Evolutionary conservation across 2,329 filamentous ascomycete species (phyloP).

Genomic region (Fusarium goolgardi): DNA sequence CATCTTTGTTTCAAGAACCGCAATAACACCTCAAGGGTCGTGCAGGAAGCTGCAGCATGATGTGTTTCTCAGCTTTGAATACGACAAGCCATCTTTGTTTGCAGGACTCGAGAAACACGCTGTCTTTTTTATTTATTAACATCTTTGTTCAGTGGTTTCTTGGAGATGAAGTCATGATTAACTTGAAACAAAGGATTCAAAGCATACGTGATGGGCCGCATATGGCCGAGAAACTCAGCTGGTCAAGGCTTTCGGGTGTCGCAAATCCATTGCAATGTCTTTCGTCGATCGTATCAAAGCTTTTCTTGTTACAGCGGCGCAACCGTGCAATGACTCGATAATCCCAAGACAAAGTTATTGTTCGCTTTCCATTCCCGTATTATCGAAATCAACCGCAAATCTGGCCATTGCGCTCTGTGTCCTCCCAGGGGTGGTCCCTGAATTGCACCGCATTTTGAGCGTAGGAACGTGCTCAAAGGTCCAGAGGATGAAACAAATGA

Average conservation of each 20-base stretch:
- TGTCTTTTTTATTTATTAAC: constrained; percentile 6
- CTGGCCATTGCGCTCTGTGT: constrained; percentile 27
- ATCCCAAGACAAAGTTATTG: neutral
- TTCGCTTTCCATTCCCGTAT: constrained; percentile 3
- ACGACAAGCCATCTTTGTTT: constrained; percentile 3
- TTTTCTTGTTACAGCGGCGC: constrained; percentile 28
- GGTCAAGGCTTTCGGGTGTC: constrained; percentile 43
- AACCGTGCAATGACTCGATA: constrained; percentile 31
- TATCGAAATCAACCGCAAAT: constrained; percentile 37
- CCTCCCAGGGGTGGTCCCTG: constrained; percentile 36
- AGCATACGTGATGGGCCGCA: neutral
- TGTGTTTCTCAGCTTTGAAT: constrained; percentile 29
- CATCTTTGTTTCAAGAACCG: constrained; percentile 4
- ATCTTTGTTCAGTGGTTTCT: neutral
- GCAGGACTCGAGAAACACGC: neutral
- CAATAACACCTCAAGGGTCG: constrained; percentile 4
- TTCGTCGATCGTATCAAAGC: constrained; percentile 44
- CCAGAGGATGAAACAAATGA: constrained; percentile 45
- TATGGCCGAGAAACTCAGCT: constrained; percentile 27
- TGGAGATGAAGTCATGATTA: neutral
- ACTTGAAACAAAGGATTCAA: neutral
- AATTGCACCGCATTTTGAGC: constrained; percentile 20
- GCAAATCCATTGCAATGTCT: constrained; percentile 22
- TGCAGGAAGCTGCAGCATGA: constrained; percentile 2
- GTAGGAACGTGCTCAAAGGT: constrained; percentile 39